These are phyloP conservation scores for Floccularia luteovirens DNA, from an alignment of 768 basidiomycete genomes.

Conservation along the genomic window DNA sequence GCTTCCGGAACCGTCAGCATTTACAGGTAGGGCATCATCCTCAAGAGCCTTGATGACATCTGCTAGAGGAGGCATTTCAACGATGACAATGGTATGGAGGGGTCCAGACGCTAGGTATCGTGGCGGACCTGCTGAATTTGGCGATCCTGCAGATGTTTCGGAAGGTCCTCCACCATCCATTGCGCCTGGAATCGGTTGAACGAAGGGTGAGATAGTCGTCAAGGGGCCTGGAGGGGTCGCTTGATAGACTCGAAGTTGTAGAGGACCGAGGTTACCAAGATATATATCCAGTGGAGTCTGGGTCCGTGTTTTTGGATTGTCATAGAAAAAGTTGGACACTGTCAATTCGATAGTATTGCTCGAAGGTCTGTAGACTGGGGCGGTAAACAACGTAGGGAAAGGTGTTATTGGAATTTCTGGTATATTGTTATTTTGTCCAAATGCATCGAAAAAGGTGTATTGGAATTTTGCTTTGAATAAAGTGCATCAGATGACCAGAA, in stretches of 20 bases:
- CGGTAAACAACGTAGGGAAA: slow-evolving; percentile 79
- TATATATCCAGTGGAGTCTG: slow-evolving; percentile 82
- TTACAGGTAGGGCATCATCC: slow-evolving; percentile 49
- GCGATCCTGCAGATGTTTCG: slow-evolving; percentile 17
- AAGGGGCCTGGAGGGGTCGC: slow-evolving; percentile 63
- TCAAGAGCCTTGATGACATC: slow-evolving; percentile 77
- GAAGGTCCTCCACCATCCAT: slow-evolving; percentile 22
- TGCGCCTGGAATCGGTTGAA: slow-evolving; percentile 36
- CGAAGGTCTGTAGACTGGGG: slow-evolving; percentile 65
- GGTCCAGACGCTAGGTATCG: slow-evolving; percentile 48
- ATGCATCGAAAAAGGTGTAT: slow-evolving; percentile 90
- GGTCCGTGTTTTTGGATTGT: slow-evolving; percentile 54
- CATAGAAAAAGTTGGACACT: slow-evolving; percentile 84
- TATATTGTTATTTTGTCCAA: slow-evolving; percentile 70
- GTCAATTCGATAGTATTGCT: slow-evolving; percentile 77
- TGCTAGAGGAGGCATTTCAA: slow-evolving; percentile 72
- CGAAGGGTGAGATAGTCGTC: slow-evolving; percentile 54
- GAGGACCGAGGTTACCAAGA: slow-evolving; percentile 83
- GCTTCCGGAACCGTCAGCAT: slow-evolving; percentile 24
- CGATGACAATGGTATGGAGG: slow-evolving; percentile 75
- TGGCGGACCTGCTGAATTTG: slow-evolving; percentile 24
- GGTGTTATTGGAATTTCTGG: slow-evolving; percentile 82
- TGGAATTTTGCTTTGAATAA: slow-evolving; percentile 72
- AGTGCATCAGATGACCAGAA: slow-evolving; percentile 10
- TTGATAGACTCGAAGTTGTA: slow-evolving; percentile 72